Evolutionary conservation across 768 basidiomycete species (phyloP).

Genomic region (Trichaptum fuscoviolaceum): DNA sequence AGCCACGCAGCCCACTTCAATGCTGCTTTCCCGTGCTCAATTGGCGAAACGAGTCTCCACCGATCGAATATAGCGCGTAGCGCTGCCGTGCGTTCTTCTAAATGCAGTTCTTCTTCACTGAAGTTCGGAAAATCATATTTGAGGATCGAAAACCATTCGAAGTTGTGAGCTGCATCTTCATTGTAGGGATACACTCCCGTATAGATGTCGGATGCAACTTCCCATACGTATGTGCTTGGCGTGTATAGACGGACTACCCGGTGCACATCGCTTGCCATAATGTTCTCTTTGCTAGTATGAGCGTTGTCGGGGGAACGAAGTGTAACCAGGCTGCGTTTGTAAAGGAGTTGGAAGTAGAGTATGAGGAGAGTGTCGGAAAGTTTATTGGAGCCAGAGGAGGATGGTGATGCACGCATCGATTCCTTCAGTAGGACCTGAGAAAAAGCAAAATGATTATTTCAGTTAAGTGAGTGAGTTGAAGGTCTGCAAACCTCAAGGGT

Average conservation of each 20-base stretch:
- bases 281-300: slow-evolving; percentile 15
- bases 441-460: slow-evolving; percentile 7
- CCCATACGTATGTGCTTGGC: slow-evolving; percentile 40
- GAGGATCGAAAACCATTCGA: slow-evolving; percentile 17
- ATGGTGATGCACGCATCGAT: slow-evolving; percentile 38
- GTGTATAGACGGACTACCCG: slow-evolving; percentile 38
- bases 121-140: slow-evolving; percentile 7
- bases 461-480: slow-evolving; percentile 1
- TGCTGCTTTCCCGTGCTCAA: slow-evolving; percentile 33
- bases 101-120: background rate
- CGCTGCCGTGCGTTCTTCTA: slow-evolving; percentile 19
- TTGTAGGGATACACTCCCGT: slow-evolving; percentile 9
- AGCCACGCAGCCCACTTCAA: slow-evolving; percentile 46
- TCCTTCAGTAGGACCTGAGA: slow-evolving; percentile 39
- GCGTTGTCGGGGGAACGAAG: slow-evolving; percentile 3
- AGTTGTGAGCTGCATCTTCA: slow-evolving; percentile 15
- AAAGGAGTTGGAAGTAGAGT: slow-evolving; percentile 35
- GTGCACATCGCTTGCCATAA: slow-evolving; percentile 27
- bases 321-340: slow-evolving; percentile 9
- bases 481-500: slow-evolving; percentile 15
- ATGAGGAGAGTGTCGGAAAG: slow-evolving; percentile 46
- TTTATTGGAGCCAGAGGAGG: slow-evolving; percentile 15
- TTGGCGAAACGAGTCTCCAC: slow-evolving; percentile 30
- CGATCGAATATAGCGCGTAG: slow-evolving; percentile 34
- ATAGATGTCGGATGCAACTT: slow-evolving; percentile 28